Percentiles rank a stretch among this genome's conserved stretches.
These are phyloP conservation scores for Botrytis hyacinthi DNA, from an alignment of 2,329 filamentous ascomycete genomes.

Conservation along the genomic window DNA sequence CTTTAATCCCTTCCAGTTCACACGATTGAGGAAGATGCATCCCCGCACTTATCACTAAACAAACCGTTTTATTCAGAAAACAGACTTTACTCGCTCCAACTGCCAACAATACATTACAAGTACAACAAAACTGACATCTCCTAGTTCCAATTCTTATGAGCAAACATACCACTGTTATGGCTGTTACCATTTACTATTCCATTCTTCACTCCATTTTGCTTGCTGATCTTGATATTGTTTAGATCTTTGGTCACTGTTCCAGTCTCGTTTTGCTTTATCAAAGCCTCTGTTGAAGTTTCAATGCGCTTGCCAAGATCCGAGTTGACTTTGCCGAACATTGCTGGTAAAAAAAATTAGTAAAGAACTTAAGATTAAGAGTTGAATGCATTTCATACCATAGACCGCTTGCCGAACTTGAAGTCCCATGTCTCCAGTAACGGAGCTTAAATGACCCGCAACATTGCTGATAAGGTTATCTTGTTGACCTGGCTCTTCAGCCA, in stretches of 20 bases:
- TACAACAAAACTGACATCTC: not conserved
- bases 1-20: not conserved
- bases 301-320: not conserved
- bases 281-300: slow-evolving; percentile 5
- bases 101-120: not conserved
- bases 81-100: not conserved
- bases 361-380: not conserved
- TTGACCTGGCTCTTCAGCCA: slow-evolving; percentile 13
- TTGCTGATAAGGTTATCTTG: slow-evolving; percentile 30
- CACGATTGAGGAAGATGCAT: not conserved
- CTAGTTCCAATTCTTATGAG: slow-evolving; percentile 10
- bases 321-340: slow-evolving; percentile 13
- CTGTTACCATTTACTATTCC: not conserved
- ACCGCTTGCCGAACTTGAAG: slow-evolving; percentile 38
- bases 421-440: slow-evolving; percentile 45
- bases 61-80: not conserved
- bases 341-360: not conserved
- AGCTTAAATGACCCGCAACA: slow-evolving; percentile 47
- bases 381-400: slow-evolving; percentile 47
- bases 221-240: not conserved
- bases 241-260: not conserved
- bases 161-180: slow-evolving; percentile 14
- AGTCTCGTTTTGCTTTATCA: not conserved
- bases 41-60: not conserved
- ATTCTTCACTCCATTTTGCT: not conserved